Conservation (phyloP, 805 yeast genomes). For the Sugiyamaella chiloensis region DNA sequence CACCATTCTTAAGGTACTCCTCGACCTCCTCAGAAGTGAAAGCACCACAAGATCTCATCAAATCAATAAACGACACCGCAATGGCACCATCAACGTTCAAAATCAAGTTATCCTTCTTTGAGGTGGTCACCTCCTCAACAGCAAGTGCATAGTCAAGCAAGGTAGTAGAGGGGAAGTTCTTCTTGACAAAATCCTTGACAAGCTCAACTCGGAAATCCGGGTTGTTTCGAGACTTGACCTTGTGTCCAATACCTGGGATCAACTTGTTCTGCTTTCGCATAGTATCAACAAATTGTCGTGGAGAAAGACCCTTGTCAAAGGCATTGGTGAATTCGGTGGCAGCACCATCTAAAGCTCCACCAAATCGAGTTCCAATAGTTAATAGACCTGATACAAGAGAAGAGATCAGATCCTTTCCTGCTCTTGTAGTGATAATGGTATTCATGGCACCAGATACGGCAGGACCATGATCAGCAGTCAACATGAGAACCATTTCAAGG, state of each 20-base stretch:
- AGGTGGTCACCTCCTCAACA: constrained; percentile 48
- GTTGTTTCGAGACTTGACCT: constrained; percentile 46
- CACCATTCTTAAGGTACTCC: constrained; percentile 45
- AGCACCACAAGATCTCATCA: constrained; percentile 43
- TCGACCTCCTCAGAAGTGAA: constrained; percentile 45
- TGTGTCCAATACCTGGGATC: constrained; percentile 47
- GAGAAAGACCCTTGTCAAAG: constrained; percentile 43
- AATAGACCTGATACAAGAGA: constrained; percentile 44
- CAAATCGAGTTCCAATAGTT: constrained; percentile 46
- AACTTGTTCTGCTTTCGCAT: constrained; percentile 48
- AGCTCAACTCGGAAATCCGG: constrained; percentile 48
- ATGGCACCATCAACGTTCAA: constrained; percentile 46
- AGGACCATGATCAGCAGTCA: constrained; percentile 49
- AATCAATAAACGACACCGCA: constrained; percentile 44
- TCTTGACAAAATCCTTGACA: constrained; percentile 44
- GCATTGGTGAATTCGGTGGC: constrained; percentile 45
- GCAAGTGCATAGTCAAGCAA: constrained; percentile 45
- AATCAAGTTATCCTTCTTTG: constrained; percentile 46
- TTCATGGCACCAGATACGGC: constrained; percentile 49
- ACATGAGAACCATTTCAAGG: constrained; percentile 48
- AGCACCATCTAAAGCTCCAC: constrained; percentile 48
- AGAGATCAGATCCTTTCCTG: constrained; percentile 46
- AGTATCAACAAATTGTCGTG: constrained; percentile 44
- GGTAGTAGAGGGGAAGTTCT: constrained; percentile 43
- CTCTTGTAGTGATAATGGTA: constrained; percentile 46